Base-by-base conservation (phyloP, 2,329 filamentous ascomycete species). In the Sporothrix dimorphospora region DNA sequence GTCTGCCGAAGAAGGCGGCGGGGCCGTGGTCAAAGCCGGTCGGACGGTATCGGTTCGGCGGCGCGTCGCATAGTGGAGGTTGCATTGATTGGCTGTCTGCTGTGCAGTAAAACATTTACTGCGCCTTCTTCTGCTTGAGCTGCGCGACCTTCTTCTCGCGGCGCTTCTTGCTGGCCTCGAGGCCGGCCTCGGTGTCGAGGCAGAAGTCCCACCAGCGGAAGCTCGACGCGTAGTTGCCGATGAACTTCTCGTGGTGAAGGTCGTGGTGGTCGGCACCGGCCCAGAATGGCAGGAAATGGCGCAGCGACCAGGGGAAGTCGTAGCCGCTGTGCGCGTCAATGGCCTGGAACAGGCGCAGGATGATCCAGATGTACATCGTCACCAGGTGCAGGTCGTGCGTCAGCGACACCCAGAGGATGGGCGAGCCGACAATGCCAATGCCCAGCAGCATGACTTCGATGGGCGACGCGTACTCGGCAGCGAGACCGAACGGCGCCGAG, bases 181-280 rank as follows among this genome's bases (percentile, higher is more conserved):
- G 89, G 70, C 93, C 94, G 75, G 93, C 93, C 87, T 99, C 95
- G 74, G 96, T 99, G 83, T 98, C 94, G 76, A 98, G 87, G 77
- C 91, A 81, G 81, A 92, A 97, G 85, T 99, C 96, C 96, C 96
- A 99, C 96, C 96, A 99, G 82, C 95, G 89, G 90, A 99, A 99
- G 86, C 93, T 97, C 80, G 94, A 97, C 69, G 95, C 87, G 81
- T 98, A 99, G 86, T 99, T 99, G 78, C 96, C 96, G 75, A 99
- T 94, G 84, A 99, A 99, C 81, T 94, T 94, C 86, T 99, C 96
- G 84, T 99, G 96, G 84, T 99, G 96, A 59, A 94, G 86, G 79
- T 99, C 96, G 85, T 99, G 96, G 84, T 98, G 95, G 78, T 97
- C 91, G 71, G 96, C 96, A 74, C 96, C 96, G 71, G 95, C 95